Evolutionary conservation across 768 basidiomycete genomes (phyloP).

Genomic region (Porphyrellus cyaneotinctus): DNA sequence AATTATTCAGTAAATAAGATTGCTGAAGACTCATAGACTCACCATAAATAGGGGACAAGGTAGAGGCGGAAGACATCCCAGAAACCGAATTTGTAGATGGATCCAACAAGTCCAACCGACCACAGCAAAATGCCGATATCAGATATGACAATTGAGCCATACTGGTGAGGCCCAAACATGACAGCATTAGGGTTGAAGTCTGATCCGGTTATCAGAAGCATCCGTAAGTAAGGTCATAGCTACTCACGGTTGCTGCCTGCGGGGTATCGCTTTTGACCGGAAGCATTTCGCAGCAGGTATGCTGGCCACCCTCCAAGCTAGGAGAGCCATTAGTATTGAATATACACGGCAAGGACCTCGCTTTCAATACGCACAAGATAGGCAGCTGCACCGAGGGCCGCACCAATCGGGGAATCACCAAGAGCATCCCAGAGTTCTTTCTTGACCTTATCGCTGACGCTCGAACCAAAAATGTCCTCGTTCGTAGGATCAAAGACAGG

Average conservation of each 20-base stretch:
- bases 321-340: slow-evolving; percentile 1
- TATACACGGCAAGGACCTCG: too few relatives aligned
- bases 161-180: slow-evolving; percentile 86
- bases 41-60: slow-evolving; percentile 86
- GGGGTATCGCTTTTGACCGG: slow-evolving; percentile 83
- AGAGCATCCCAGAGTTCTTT: slow-evolving; percentile 80
- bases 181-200: slow-evolving; percentile 75
- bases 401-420: slow-evolving; percentile 84
- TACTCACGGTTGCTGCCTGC: slow-evolving; percentile 72
- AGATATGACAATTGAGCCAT: slow-evolving; percentile 70
- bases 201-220: slow-evolving; percentile 16
- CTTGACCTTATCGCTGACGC: slow-evolving; percentile 62
- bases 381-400: slow-evolving; percentile 46
- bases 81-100: slow-evolving; percentile 62
- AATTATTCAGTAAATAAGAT: neutral
- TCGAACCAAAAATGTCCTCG: slow-evolving; percentile 62
- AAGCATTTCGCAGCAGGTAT: slow-evolving; percentile 79
- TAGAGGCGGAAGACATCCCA: slow-evolving; percentile 73
- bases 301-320: slow-evolving; percentile 83
- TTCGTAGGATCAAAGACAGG: slow-evolving; percentile 63
- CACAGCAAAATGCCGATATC: slow-evolving; percentile 79
- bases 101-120: slow-evolving; percentile 53
- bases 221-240: neutral
- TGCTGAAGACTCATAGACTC: too few relatives aligned
- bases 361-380: slow-evolving; percentile 51